Percentiles rank a stretch among this genome's conserved stretches.
Evolutionary conservation across 106 monocot genomes (phyloP).

Genomic region (Gastrodia elata): DNA sequence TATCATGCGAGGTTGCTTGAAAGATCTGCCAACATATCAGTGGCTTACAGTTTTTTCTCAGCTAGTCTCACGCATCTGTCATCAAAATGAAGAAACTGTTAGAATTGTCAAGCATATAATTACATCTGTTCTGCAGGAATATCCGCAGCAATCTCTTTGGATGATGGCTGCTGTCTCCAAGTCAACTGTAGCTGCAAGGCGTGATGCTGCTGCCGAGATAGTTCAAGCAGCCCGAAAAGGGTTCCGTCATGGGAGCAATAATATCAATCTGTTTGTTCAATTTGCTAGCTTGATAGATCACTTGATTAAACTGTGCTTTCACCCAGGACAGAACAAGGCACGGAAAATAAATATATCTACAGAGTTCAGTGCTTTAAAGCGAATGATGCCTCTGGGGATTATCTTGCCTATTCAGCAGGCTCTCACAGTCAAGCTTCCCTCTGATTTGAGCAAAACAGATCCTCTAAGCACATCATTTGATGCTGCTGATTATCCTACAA

Average conservation of each 20-base stretch:
- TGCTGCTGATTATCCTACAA: slow-evolving; percentile 53
- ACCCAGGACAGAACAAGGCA: slow-evolving; percentile 77
- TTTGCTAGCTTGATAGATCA: slow-evolving; percentile 88
- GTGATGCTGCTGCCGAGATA: slow-evolving; percentile 95
- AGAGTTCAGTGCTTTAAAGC: slow-evolving; percentile 91
- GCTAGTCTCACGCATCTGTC: slow-evolving; percentile 90
- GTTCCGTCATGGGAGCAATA: slow-evolving; percentile 44
- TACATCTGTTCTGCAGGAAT: slow-evolving; percentile 79
- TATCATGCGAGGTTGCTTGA: slow-evolving; percentile 84
- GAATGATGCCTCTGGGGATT: slow-evolving; percentile 97
- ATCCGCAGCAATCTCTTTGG: slow-evolving; percentile 97
- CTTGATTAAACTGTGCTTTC: slow-evolving; percentile 81
- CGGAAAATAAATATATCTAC: slow-evolving; percentile 77
- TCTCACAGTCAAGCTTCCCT: slow-evolving; percentile 70
- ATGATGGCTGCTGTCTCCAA: slow-evolving; percentile 99
- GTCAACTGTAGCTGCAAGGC: slow-evolving; percentile 82
- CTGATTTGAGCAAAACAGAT: slow-evolving; percentile 32
- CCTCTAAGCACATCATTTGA: slow-evolving; percentile 47
- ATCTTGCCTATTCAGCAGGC: slow-evolving; percentile 92
- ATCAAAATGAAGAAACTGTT: slow-evolving; percentile 85
- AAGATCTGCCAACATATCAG: slow-evolving; percentile 96
- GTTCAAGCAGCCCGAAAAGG: slow-evolving; percentile 80
- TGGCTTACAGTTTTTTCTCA: slow-evolving; percentile 94
- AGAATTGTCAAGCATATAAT: slow-evolving; percentile 83
- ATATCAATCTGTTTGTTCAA: slow-evolving; percentile 53